Evolutionary conservation across 192 early-diverging fungal species (phyloP).

Genomic region (Rhizoclosmatium sp.): DNA sequence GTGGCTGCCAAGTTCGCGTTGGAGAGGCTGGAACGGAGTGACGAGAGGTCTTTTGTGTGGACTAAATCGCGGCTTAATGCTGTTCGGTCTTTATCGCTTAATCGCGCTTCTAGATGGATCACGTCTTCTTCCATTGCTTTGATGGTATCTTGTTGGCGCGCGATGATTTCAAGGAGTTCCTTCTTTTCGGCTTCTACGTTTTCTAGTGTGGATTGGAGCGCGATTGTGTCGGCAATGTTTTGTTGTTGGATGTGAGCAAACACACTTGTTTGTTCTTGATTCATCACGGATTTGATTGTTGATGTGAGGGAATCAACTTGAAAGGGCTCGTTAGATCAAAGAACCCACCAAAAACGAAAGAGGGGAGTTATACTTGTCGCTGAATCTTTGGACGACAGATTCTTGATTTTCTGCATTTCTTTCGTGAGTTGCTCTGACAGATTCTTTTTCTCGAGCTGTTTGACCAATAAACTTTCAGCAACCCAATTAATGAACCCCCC

Average conservation of each 20-base stretch:
- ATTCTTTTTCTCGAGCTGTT: background rate
- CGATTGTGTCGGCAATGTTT: constrained; percentile 9
- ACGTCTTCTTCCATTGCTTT: constrained; percentile 36
- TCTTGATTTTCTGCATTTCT: constrained; percentile 16
- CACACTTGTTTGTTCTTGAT: constrained; percentile 1
- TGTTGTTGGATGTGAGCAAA: constrained; percentile 22
- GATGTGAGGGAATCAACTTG: constrained; percentile 19
- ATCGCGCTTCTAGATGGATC: background rate
- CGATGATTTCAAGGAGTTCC: constrained; percentile 32
- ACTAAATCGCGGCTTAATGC: background rate
- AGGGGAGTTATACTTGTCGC: constrained; percentile 7
- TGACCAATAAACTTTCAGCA: background rate
- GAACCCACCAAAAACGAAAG: background rate
- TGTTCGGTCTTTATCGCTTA: constrained; percentile 10
- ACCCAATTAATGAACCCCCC: background rate
- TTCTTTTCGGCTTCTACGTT: constrained; percentile 25
- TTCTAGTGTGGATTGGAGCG: constrained; percentile 21
- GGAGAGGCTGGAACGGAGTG: constrained; percentile 18
- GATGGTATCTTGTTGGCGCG: constrained; percentile 40
- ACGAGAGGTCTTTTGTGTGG: background rate
- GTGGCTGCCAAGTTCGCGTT: constrained; percentile 13
- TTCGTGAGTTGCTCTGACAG: constrained; percentile 13
- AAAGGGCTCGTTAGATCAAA: background rate
- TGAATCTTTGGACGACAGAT: constrained; percentile 27
- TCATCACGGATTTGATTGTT: constrained; percentile 22